Evolutionary conservation across 495 filamentous ascomycete species (phyloP).

Genomic region (Penicillium flavigenum): DNA sequence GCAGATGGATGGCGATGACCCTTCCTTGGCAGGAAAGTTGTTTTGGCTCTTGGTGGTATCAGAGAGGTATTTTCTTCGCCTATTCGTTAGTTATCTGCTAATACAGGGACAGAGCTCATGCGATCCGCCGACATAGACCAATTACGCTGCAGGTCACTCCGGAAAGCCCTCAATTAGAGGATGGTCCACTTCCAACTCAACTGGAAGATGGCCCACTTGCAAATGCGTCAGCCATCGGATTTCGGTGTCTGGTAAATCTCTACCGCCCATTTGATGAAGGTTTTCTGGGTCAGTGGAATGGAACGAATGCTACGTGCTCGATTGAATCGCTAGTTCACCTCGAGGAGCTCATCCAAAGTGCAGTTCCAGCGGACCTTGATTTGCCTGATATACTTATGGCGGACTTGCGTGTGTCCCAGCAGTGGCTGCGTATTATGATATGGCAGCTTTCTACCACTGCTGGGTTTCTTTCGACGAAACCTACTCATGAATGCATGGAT

Average conservation of each 20-base stretch:
- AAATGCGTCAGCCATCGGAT: slow-evolving; percentile 44
- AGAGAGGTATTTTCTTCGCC: slow-evolving; percentile 53
- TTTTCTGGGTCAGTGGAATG: slow-evolving; percentile 73
- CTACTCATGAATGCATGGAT: slow-evolving; percentile 59
- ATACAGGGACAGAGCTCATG: slow-evolving; percentile 54
- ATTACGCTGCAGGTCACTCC: slow-evolving; percentile 66
- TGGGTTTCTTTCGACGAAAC: slow-evolving; percentile 51
- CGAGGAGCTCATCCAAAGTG: slow-evolving; percentile 64
- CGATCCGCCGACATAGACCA: slow-evolving; percentile 70
- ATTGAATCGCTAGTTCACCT: slow-evolving; percentile 58
- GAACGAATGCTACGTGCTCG: slow-evolving; percentile 57
- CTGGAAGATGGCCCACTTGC: slow-evolving; percentile 42
- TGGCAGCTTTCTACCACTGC: slow-evolving; percentile 64
- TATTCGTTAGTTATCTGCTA: not conserved
- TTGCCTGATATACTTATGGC: slow-evolving; percentile 60
- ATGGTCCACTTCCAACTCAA: slow-evolving; percentile 26
- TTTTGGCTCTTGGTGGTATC: slow-evolving; percentile 73
- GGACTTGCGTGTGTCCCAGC: slow-evolving; percentile 67
- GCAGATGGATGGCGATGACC: slow-evolving; percentile 30
- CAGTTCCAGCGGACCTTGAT: slow-evolving; percentile 61
- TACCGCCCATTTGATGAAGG: slow-evolving; percentile 72
- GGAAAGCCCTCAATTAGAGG: slow-evolving; percentile 60
- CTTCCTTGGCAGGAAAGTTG: slow-evolving; percentile 42
- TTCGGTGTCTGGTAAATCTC: slow-evolving; percentile 62
- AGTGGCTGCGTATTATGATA: slow-evolving; percentile 73